These are phyloP conservation scores for Straminergon stramineum DNA, from an alignment of 225 moss, liverwort and hornwort genomes.

Conservation along the genomic window DNA sequence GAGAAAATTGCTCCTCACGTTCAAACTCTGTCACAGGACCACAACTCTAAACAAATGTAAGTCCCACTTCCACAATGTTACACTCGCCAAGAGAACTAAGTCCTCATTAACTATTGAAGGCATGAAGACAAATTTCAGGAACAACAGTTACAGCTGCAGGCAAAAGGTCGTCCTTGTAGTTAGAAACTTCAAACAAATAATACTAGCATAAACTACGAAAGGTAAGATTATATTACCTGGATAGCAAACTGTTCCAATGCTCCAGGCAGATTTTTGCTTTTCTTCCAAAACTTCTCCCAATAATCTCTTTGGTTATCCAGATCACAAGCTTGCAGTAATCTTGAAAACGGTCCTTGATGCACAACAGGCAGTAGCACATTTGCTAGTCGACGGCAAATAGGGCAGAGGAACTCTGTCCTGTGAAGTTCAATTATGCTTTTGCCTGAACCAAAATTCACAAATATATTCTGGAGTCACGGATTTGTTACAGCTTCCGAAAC, in stretches of 20 bases:
- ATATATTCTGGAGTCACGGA: not conserved
- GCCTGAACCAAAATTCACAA: constrained; percentile 34
- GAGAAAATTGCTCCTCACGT: constrained; percentile 65
- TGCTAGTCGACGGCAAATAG: constrained; percentile 91
- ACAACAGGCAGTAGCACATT: constrained; percentile 90
- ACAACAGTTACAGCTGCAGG: not conserved
- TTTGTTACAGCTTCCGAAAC: not conserved
- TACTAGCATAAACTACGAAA: not conserved
- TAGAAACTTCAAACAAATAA: not conserved
- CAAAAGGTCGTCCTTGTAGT: not conserved
- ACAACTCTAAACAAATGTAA: not conserved
- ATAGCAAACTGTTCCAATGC: constrained; percentile 42
- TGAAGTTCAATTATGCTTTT: constrained; percentile 75
- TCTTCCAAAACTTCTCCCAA: constrained; percentile 29
- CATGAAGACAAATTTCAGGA: not conserved
- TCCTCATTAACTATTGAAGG: not conserved
- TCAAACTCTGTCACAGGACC: constrained; percentile 54
- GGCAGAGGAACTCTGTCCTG: constrained; percentile 85
- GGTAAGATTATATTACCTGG: constrained; percentile 15
- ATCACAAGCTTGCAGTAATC: constrained; percentile 23
- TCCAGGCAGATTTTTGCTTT: constrained; percentile 25
- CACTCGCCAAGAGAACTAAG: not conserved
- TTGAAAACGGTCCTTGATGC: constrained; percentile 54
- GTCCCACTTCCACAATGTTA: not conserved
- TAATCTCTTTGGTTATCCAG: constrained; percentile 23